Base-by-base conservation (phyloP, 306 rosid species). In the Leucaena leucocephala region DNA sequence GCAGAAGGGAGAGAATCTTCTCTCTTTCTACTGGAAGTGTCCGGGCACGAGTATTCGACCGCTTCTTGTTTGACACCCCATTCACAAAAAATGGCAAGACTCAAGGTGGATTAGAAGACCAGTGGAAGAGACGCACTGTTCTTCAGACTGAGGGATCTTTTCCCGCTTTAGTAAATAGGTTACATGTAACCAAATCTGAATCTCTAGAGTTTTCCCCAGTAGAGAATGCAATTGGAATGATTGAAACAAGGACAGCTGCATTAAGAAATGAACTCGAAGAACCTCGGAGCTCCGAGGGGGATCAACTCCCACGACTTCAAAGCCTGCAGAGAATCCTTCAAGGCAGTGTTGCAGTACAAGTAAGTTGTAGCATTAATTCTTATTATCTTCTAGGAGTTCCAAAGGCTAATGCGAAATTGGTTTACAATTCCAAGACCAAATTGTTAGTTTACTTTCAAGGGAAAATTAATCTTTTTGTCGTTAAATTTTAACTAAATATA, bases 331-430 rank as follows among this genome's bases (percentile, higher is more conserved):
- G 98, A 84, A 95, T 95, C 82, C 98, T 95, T 65, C 98, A 95
- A 89, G 98, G 98, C 92, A 95, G 98, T 84, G 98, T 95, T 71
- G 98, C 98, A 44, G 98, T 95, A 68, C 98, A 95, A 85, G 98
- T 94, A 81, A 70, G 92, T 61, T 50, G 6, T 22, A 35, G 19
- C 61, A 64, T 39, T 36, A 35, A 21, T 76, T 65, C 62, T 43
- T 76, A 72, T 21, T 57, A 19, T 19, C 19, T 57, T 57, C 14
- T 19, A 3, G 10, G 13, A 57, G 34, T 57, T 49, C 16, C 52
- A 46, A 49, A 14, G 55, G 55, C 55, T 3, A 3, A 14, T 13
- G 55, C 55, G 4, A 14, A 49, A 15, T 21, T 19, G 63, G 14
- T 3, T 58, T 8, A 9, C 16, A 10, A 58, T 58, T 58, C 65